Evolutionary conservation across 208 protist species (phyloP).

Genomic region (Naegleria fowleri): DNA sequence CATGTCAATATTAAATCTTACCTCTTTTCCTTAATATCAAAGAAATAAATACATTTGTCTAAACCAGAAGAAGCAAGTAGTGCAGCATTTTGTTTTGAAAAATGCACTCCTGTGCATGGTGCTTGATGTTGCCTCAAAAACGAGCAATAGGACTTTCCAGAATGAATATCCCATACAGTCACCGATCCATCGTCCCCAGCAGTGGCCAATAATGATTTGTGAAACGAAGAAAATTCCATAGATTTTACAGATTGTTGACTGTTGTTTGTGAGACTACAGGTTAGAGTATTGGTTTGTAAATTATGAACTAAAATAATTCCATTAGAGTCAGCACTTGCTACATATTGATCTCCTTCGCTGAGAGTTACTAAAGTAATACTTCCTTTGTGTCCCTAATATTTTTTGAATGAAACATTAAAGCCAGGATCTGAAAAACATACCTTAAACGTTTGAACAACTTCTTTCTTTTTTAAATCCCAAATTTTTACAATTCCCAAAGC

Average conservation of each 20-base stretch:
- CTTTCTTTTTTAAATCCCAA: background rate
- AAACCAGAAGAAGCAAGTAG: slow-evolving; percentile 5
- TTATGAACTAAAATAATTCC: background rate
- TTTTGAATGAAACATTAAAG: too few relatives aligned
- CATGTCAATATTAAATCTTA: background rate
- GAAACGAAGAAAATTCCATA: background rate
- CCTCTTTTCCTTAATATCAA: slow-evolving; percentile 13
- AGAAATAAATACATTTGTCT: slow-evolving; percentile 12
- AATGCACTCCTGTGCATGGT: background rate
- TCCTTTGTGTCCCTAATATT: background rate
- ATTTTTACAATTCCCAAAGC: background rate
- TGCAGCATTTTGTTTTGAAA: background rate
- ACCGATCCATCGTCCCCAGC: background rate
- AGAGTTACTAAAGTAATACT: background rate
- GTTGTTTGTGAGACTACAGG: background rate
- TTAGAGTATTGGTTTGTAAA: background rate
- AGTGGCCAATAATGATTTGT: background rate
- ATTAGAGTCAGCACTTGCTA: background rate
- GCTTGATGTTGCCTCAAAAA: background rate
- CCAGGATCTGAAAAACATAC: too few relatives aligned
- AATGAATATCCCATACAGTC: background rate
- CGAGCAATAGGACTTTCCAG: background rate
- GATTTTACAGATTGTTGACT: background rate
- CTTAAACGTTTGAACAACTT: background rate
- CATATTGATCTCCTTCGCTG: background rate